Base-by-base conservation (phyloP, 148 eudicot species). In the Cornus florida region DNA sequence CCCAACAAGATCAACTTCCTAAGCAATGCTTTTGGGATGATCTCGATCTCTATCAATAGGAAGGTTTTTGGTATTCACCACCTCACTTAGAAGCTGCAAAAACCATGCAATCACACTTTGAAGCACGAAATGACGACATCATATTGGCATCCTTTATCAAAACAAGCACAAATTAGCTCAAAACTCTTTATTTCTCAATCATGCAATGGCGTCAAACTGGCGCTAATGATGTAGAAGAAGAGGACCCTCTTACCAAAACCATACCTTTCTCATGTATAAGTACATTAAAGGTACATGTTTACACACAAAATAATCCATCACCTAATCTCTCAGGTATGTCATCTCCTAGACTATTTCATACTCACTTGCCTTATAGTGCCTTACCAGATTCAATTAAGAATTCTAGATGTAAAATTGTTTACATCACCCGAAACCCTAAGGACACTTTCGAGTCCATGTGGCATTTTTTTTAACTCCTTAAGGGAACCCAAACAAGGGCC, bases 391-490 rank as follows among this genome's bases (percentile, higher is more conserved):
- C 81, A 10, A 23, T 71, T 4, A 59, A 70, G n/a, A 72, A 71
- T 16, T 78, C 81, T 3, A 12, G 41, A 6, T 78, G 81, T 48
- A 78, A 78, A 17, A 78, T 78, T 39, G 75, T 78, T 19, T 78
- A 78, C 22, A 78, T 78, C 24, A 35, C 50, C 17, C 50, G 81
- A 2, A 60, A 78, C 50, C 73, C 74, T 2, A 78, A 70, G n/a
- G 80, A 78, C 50, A 39, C 67, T 22, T 33, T 78, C 2, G 74
- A 57, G 11, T 78, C 80, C 9, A 16, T 32, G 20, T 78, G 74
- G 74, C 80, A 77, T 39, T 78, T 67, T 22, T 78, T 78, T 56
- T 77, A 65, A 69, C 35, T 23, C 46, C 56, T 28, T 48, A n/a
- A 16, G 8, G 5, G 38, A 38, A 56, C 69, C 43, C 41, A 64